phyloP scores from a whole-genome alignment of 202 grass and related monocot genomes.

The Cymbopogon flexuosus region DNA sequence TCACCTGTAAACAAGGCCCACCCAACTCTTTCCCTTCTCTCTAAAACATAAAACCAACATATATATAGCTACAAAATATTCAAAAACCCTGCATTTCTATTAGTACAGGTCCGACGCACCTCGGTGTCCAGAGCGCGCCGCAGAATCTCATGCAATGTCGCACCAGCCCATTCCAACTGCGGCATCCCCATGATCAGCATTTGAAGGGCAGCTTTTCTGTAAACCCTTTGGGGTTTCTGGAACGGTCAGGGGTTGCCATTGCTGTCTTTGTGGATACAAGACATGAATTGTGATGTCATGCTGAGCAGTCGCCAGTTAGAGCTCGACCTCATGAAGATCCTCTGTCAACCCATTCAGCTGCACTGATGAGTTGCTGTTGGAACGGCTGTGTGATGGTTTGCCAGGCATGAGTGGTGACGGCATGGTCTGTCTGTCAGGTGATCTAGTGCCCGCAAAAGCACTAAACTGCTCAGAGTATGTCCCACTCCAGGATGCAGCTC shows the following conservation, averaged over 20 bases:
- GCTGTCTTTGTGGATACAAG: not conserved
- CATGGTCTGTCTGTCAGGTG: constrained; percentile 21
- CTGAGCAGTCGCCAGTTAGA: constrained; percentile 23
- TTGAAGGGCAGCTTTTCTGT: not conserved
- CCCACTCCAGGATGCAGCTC: constrained; percentile 80
- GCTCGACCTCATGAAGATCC: constrained; percentile 75
- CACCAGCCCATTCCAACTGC: not conserved
- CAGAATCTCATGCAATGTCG: not conserved
- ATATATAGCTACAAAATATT: constrained; percentile 35
- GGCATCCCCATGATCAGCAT: constrained; percentile 4
- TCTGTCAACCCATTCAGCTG: constrained; percentile 47
- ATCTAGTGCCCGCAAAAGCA: constrained; percentile 21
- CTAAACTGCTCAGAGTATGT: constrained; percentile 49
- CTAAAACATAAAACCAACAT: constrained; percentile 40
- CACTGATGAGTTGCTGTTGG: constrained; percentile 50
- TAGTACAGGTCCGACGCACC: constrained; percentile 21
- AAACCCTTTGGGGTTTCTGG: not conserved
- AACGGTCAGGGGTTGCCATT: not conserved
- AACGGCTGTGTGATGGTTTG: constrained; percentile 30
- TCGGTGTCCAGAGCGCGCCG: not conserved
- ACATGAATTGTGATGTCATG: not conserved
- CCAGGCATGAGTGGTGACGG: constrained; percentile 38
- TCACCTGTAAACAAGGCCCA: constrained; percentile 37
- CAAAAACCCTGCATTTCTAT: constrained; percentile 29
- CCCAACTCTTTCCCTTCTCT: constrained; percentile 17